Base-by-base conservation (phyloP, 306 rosid genomes). In the Vicia faba region DNA sequence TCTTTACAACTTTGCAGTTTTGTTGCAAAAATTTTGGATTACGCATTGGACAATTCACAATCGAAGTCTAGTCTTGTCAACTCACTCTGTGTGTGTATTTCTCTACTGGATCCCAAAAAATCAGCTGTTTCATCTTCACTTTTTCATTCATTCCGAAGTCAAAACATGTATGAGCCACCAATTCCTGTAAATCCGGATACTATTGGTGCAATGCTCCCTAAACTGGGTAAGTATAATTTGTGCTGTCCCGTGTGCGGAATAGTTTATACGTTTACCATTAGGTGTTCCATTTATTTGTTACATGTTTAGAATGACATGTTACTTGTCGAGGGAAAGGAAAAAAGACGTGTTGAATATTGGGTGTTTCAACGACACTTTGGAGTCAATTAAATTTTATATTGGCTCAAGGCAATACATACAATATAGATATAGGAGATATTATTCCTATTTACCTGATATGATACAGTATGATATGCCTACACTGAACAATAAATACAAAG, bases 51-150 rank as follows among this genome's bases (percentile, higher is more conserved):
- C 79, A 95, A 86, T 86, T 88, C 96, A 72, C 80, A 69, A 53
- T 83, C 92, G 0, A 86, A 90, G 79, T 90, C 97, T 71, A 74
- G 88, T 81, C 95, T 93, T 69, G 90, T 90, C 61, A 81, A 93
- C 81, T 86, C 97, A 28, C 96, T 90, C 14, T 88, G 95, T 20
- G 99, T 90, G 68, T 93, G 97, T 72, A 93, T 90, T 76, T 88
- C 95, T 71, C 79, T 93, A 90, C 81, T 93, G 91, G 96, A 93
- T 84, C 99, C 97, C 36, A 88, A 82, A 84, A 83, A 86, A 83
- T 84, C 88, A 15, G 76, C 85, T 12, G 75, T 85, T 51, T 73
- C 89, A 56, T 90, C 96, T 66, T 72, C 90, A 36, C 72, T 86
- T 69, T 88, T 88, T 75, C 95, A 81, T 81, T 87, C 96, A 69